phyloP scores from a whole-genome alignment of 352 stramenopile species.

The Pseudoperonospora humuli region DNA sequence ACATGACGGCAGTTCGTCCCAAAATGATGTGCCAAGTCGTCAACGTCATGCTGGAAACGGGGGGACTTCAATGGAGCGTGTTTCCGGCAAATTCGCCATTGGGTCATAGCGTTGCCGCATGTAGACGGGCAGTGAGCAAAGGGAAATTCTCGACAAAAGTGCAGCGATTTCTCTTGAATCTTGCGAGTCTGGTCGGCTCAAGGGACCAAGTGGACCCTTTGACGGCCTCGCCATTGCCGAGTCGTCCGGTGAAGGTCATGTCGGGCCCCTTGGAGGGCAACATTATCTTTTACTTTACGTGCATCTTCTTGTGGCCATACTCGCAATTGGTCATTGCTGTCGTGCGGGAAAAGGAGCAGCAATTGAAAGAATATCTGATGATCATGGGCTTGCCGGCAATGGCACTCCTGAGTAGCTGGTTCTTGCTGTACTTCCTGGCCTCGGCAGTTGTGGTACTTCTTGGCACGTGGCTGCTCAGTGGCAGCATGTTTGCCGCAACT shows the following conservation, averaged over 20 bases:
- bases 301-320: slow-evolving; percentile 84
- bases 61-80: slow-evolving; percentile 37
- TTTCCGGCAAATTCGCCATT: slow-evolving; percentile 31
- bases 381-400: slow-evolving; percentile 82
- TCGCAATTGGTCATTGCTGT: slow-evolving; percentile 76
- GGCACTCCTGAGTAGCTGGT: slow-evolving; percentile 68
- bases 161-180: slow-evolving; percentile 27
- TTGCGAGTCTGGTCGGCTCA: slow-evolving; percentile 21
- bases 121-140: slow-evolving; percentile 23
- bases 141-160: slow-evolving; percentile 18
- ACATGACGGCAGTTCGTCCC: too few relatives aligned
- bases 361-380: slow-evolving; percentile 84
- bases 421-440: slow-evolving; percentile 66
- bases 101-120: slow-evolving; percentile 21
- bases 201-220: slow-evolving; percentile 40
- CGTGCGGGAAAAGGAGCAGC: slow-evolving; percentile 87
- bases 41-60: slow-evolving; percentile 35
- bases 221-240: slow-evolving; percentile 30
- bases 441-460: slow-evolving; percentile 41
- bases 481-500: slow-evolving; percentile 51
- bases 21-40: slow-evolving; percentile 35
- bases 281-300: slow-evolving; percentile 67
- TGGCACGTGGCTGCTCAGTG: slow-evolving; percentile 47
- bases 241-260: slow-evolving; percentile 34
- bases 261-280: slow-evolving; percentile 39